These are phyloP conservation scores for Botrytis elliptica DNA, from an alignment of 2,329 filamentous ascomycete genomes.

Conservation along the genomic window DNA sequence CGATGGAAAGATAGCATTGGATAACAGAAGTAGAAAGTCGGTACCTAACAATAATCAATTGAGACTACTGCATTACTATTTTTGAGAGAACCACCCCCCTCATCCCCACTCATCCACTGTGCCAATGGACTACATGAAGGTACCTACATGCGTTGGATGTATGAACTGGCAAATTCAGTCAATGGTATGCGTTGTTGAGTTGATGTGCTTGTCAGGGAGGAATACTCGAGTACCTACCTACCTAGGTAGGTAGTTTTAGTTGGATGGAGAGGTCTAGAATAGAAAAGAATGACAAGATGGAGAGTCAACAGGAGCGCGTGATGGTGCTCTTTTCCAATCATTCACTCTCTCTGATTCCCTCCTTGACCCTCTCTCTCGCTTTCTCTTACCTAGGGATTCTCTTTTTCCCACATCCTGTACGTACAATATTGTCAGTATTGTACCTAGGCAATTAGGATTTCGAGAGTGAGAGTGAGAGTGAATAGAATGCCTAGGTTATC, in stretches of 20 bases:
- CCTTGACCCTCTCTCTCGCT: background rate
- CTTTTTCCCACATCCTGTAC: background rate
- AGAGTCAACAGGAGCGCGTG: background rate
- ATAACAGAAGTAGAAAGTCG: background rate
- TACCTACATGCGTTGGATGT: constrained; percentile 5
- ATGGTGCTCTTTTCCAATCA: background rate
- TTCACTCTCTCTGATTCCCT: background rate
- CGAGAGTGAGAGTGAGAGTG: background rate
- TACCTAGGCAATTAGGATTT: background rate
- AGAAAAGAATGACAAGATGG: background rate
- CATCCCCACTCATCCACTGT: background rate
- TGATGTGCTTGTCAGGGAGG: constrained; percentile 7
- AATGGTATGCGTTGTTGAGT: constrained; percentile 5
- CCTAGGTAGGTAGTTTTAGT: background rate
- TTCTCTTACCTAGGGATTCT: background rate
- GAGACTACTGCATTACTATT: constrained; percentile 9
- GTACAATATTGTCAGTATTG: background rate
- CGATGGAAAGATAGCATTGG: background rate
- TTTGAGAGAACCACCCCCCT: background rate
- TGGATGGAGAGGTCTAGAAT: background rate
- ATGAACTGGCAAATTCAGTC: background rate
- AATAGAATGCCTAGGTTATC: background rate
- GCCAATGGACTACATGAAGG: constrained; percentile 1
- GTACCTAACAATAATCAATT: background rate
- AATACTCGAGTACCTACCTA: background rate